A percentile compares a stretch with the other conserved stretches of the same genome.
These are phyloP conservation scores for Aspergillus sp. DNA, from an alignment of 2,329 filamentous ascomycete genomes.

Conservation along the genomic window DNA sequence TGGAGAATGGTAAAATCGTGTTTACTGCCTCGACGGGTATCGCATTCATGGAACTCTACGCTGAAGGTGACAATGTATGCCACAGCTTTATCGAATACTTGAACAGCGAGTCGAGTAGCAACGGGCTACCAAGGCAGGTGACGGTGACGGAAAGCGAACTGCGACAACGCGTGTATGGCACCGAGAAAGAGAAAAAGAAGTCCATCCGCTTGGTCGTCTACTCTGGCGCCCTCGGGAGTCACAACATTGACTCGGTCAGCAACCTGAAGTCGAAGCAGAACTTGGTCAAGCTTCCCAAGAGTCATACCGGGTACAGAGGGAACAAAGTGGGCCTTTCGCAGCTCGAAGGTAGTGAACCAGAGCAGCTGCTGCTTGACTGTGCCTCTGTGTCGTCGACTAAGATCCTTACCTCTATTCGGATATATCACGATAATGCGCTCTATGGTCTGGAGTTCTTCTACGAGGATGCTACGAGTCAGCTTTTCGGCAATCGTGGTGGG, in stretches of 20 bases:
- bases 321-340: constrained; percentile 71
- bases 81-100: constrained; percentile 79
- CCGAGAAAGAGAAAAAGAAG: constrained; percentile 66
- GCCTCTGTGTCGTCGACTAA: constrained; percentile 67
- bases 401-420: constrained; percentile 70
- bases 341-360: constrained; percentile 67
- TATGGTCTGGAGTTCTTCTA: constrained; percentile 92
- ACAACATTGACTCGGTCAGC: constrained; percentile 76
- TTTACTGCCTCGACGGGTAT: constrained; percentile 80
- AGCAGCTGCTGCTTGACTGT: constrained; percentile 75
- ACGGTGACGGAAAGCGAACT: constrained; percentile 74
- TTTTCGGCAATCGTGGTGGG: constrained; percentile 81
- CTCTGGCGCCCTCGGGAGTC: constrained; percentile 71
- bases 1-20: constrained; percentile 74
- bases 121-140: constrained; percentile 68
- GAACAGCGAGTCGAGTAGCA: constrained; percentile 59
- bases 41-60: constrained; percentile 79
- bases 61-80: constrained; percentile 78
- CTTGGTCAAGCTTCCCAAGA: constrained; percentile 72
- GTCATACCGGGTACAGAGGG: constrained; percentile 73
- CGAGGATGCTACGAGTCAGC: constrained; percentile 78
- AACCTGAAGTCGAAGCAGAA: constrained; percentile 70
- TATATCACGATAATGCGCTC: constrained; percentile 75
- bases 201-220: constrained; percentile 70
- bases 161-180: constrained; percentile 68